Evolutionary conservation across 2,329 filamentous ascomycete genomes (phyloP), one percentile per base, ranked within the genome.

Genomic region (Rhinocladiella similis): DNA sequence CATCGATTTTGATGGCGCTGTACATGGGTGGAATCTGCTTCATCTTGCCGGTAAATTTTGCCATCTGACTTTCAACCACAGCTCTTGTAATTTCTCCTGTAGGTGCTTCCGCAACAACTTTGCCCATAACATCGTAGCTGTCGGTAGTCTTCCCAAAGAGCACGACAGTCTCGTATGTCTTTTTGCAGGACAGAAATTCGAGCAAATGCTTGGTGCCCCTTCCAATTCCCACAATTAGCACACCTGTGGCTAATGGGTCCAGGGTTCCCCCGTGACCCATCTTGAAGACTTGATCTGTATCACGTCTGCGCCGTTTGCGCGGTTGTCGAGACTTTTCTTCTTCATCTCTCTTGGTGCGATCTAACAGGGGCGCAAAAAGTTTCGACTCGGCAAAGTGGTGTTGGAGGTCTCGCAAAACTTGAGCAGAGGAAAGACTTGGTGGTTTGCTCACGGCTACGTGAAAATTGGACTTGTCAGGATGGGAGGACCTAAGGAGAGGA

Each of bases 241-340:
- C 90, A 45, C 94, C 94, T 1, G 92, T 96, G 7, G 94, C 94
- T 67, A 97, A 82, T 22, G 94, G 94, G 69, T 99, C 94, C 16
- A 99, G 82, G 1, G 94, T 99, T 42, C 94, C 94, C 59, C 94
- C 94, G 75, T 99, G 94, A 33, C 94, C 94, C 68, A 97, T 89
- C 78, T 97, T 99, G 65, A 97, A 85, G 81, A 58, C 86, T 82
- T 64, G 81, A 79, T 64, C 81, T 80, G 69, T 88, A 83, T 56
- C 78, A 77, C 56, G 81, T 77, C 56, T 70, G 90, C 86, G 63
- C 77, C 73, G 14, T 78, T 72, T 56, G 3, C 43, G 53, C 16
- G 59, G 56, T 35, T 56, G 50, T 35, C 55, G 50, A 18, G 54
- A 46, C 29, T 57, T 52, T 42, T 56, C 51, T 14, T 62, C 57